Percentiles rank a stretch among this genome's conserved stretches.
Conservation (phyloP, 257 asterid species). For the Nicotiana knightiana region DNA sequence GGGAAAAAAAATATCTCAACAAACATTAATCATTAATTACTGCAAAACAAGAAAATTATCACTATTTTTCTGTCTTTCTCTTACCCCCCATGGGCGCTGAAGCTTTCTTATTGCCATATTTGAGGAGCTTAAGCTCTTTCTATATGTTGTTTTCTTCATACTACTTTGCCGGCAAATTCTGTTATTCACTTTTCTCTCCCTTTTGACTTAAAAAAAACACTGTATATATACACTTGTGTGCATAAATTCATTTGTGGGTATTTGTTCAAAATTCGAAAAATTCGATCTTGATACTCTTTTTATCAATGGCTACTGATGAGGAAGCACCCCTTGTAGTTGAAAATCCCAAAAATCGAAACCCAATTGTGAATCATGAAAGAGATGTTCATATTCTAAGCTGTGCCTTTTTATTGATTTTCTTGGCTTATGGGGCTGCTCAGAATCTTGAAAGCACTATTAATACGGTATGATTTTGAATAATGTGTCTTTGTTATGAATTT, state of each 20-base stretch:
- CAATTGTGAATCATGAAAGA: slow-evolving; percentile 42
- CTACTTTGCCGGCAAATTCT: not conserved
- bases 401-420: slow-evolving; percentile 77
- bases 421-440: slow-evolving; percentile 97
- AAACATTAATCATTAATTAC: not conserved
- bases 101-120: not conserved
- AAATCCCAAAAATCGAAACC: slow-evolving; percentile 9
- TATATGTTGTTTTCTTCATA: slow-evolving; percentile 6
- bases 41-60: not conserved
- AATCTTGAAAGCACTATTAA: slow-evolving; percentile 90
- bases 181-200: not conserved
- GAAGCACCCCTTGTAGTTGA: slow-evolving; percentile 46
- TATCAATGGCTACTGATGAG: slow-evolving; percentile 65
- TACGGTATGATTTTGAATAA: slow-evolving; percentile 34
- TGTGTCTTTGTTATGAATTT: not conserved
- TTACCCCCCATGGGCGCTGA: not conserved
- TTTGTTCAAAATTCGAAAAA: not conserved
- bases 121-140: not conserved
- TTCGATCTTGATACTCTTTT: not conserved
- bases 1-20: not conserved
- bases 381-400: slow-evolving; percentile 73
- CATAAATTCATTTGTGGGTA: not conserved
- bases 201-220: not conserved
- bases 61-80: not conserved
- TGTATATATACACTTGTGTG: not conserved